A percentile compares a stretch with the other conserved stretches of the same genome.
phyloP scores from a whole-genome alignment of 2,329 filamentous ascomycete species.

The Boeremia exigua region DNA sequence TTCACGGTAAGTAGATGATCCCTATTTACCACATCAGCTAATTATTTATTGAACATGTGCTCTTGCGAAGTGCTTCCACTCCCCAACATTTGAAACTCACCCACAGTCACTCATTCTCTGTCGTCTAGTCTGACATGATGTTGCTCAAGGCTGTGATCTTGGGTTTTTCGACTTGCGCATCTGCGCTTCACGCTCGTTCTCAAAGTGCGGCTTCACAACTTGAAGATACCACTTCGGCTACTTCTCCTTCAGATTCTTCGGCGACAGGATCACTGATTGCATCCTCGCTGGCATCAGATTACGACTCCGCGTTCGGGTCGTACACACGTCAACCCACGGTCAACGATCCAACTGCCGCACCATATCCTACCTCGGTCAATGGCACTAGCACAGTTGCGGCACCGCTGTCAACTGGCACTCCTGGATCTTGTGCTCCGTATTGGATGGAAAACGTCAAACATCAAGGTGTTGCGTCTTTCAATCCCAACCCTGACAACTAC shows the following conservation, averaged over 20 bases:
- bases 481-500: slow-evolving; percentile 47
- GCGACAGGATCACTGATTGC: background rate
- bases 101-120: slow-evolving; percentile 18
- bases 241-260: background rate
- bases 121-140: slow-evolving; percentile 13
- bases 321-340: slow-evolving; percentile 5
- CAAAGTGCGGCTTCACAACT: background rate
- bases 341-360: slow-evolving; percentile 16
- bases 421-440: slow-evolving; percentile 39
- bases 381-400: slow-evolving; percentile 16
- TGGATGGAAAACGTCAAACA: slow-evolving; percentile 53
- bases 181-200: slow-evolving; percentile 24
- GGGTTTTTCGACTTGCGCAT: slow-evolving; percentile 20
- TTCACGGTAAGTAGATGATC: slow-evolving; percentile 2
- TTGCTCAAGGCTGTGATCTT: slow-evolving; percentile 15
- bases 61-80: background rate
- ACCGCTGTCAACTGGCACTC: slow-evolving; percentile 19
- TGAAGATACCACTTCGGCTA: background rate
- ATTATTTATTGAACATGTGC: slow-evolving; percentile 11
- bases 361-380: slow-evolving; percentile 16
- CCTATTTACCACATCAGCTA: slow-evolving; percentile 5
- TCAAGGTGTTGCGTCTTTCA: slow-evolving; percentile 50
- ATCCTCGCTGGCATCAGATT: background rate
- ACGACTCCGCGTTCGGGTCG: background rate
- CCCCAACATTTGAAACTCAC: background rate